Conservation (phyloP, 352 stramenopile genomes). For the Pythium sukuiense region DNA sequence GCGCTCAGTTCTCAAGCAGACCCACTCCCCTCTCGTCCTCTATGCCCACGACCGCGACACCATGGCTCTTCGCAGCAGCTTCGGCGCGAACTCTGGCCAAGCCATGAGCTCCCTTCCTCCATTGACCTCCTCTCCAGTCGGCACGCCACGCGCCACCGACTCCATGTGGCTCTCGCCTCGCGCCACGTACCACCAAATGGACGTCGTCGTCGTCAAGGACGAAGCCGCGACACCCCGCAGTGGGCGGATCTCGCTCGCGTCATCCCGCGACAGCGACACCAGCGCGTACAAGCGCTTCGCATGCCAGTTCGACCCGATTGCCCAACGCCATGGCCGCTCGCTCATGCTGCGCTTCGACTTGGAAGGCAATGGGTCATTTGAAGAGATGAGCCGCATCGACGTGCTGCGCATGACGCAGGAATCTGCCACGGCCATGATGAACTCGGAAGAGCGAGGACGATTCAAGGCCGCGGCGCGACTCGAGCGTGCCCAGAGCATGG, state of each 20-base stretch:
- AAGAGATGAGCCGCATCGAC: slow-evolving; percentile 63
- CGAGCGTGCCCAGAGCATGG: slow-evolving; percentile 16
- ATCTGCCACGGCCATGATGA: slow-evolving; percentile 27
- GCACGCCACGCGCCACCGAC: slow-evolving; percentile 9
- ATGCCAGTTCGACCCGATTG: background rate
- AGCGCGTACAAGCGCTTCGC: slow-evolving; percentile 2
- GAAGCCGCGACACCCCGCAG: background rate
- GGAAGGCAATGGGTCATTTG: slow-evolving; percentile 51
- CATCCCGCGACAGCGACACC: background rate
- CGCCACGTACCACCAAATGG: slow-evolving; percentile 26
- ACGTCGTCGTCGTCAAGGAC: slow-evolving; percentile 1
- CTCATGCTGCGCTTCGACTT: slow-evolving; percentile 45
- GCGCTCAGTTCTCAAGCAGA: background rate
- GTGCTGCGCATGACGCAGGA: slow-evolving; percentile 66
- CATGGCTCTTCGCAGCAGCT: slow-evolving; percentile 4
- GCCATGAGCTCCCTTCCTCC: background rate
- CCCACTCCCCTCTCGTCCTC: background rate
- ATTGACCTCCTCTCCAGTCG: background rate
- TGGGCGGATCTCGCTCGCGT: background rate
- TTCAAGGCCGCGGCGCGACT: slow-evolving; percentile 13
- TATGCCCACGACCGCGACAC: slow-evolving; percentile 4
- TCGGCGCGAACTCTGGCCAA: background rate
- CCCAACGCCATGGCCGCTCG: slow-evolving; percentile 18
- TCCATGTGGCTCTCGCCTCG: slow-evolving; percentile 26
- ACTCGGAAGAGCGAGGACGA: slow-evolving; percentile 6